Evolutionary conservation across 2,329 filamentous ascomycete species (phyloP).

Genomic region (Phyllosticta citriasiana): DNA sequence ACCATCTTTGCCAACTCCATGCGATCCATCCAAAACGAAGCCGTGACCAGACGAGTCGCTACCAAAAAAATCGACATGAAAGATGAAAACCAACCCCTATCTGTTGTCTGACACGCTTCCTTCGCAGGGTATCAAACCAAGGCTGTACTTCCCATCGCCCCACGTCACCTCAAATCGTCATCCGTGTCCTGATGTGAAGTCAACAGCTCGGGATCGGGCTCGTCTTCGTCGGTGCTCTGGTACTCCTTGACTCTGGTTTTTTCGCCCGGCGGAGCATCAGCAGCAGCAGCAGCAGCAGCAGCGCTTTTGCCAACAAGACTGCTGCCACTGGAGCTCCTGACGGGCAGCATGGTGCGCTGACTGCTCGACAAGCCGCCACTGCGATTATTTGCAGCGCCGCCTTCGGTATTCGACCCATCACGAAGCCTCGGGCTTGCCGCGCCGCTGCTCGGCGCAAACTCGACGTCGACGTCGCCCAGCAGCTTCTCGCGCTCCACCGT

Average conservation of each 20-base stretch:
- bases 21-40: too few relatives aligned
- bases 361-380: conserved; percentile 7
- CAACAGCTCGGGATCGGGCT: conserved; percentile 39
- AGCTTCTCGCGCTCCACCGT: conserved; percentile 5
- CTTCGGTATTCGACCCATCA: conserved; percentile 1
- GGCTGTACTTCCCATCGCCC: too few relatives aligned
- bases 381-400: neutral
- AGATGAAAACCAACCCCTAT: too few relatives aligned
- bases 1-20: too few relatives aligned
- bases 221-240: conserved; percentile 34
- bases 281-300: neutral
- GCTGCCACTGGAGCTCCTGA: conserved; percentile 11
- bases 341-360: conserved; percentile 7
- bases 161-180: conserved; percentile 15
- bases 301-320: conserved; percentile 10
- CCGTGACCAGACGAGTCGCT: too few relatives aligned
- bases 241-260: conserved; percentile 13
- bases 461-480: conserved; percentile 8
- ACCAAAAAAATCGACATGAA: too few relatives aligned
- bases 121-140: too few relatives aligned
- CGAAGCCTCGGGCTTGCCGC: conserved; percentile 7
- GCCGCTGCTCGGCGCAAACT: conserved; percentile 9
- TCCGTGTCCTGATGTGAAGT: conserved; percentile 37
- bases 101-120: too few relatives aligned
- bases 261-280: neutral